These are phyloP conservation scores for Apocynum venetum DNA, from an alignment of 257 asterid genomes.

Conservation along the genomic window DNA sequence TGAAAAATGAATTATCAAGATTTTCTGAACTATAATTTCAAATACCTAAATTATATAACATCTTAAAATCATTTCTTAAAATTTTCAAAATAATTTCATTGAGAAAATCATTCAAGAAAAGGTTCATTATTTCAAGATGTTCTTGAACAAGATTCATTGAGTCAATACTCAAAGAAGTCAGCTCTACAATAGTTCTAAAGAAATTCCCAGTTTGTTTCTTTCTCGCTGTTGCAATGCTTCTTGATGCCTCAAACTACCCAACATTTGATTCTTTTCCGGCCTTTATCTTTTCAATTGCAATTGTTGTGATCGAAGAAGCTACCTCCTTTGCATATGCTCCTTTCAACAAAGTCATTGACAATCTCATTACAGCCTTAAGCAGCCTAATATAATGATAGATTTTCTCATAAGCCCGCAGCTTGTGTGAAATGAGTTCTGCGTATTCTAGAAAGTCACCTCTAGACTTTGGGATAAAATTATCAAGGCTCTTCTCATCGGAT, in stretches of 20 bases:
- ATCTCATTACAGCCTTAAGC: constrained; percentile 84
- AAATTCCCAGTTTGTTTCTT: too few species aligned
- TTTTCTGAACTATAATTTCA: too few species aligned
- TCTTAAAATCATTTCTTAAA: too few species aligned
- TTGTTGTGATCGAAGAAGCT: constrained; percentile 84
- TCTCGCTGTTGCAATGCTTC: too few species aligned
- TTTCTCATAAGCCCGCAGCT: constrained; percentile 84
- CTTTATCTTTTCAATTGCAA: constrained; percentile 93
- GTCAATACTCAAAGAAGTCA: too few species aligned
- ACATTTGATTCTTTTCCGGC: constrained; percentile 92
- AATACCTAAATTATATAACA: too few species aligned
- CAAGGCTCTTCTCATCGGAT: constrained; percentile 71
- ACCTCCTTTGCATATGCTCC: constrained; percentile 91
- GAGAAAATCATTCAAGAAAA: too few species aligned
- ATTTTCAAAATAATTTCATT: too few species aligned
- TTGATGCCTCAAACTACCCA: constrained; percentile 31
- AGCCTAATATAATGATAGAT: constrained; percentile 84
- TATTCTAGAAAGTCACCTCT: constrained; percentile 81
- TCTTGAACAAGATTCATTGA: too few species aligned
- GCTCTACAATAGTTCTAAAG: too few species aligned
- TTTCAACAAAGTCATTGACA: constrained; percentile 70
- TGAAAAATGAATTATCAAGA: too few species aligned
- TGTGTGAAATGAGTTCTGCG: constrained; percentile 77
- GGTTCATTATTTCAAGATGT: too few species aligned
- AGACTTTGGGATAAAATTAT: constrained; percentile 76